These are phyloP conservation scores for Fusarium oxysporum DNA, from an alignment of 2,329 filamentous ascomycete species.

Conservation along the genomic window DNA sequence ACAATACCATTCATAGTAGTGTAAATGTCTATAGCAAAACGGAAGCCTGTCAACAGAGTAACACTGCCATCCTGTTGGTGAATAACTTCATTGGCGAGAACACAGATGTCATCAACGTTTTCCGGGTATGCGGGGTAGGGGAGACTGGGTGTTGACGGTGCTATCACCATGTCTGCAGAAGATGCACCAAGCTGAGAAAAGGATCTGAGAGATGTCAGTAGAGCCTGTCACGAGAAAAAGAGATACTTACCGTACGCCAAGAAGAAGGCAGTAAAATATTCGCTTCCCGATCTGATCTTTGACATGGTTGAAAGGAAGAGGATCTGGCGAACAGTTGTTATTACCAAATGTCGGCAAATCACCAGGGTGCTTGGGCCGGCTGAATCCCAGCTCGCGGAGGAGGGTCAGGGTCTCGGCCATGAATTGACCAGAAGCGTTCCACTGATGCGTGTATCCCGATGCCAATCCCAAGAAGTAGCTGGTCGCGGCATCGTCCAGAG, in stretches of 20 bases:
- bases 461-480: slow-evolving; percentile 80
- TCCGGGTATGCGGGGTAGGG: slow-evolving; percentile 83
- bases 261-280: slow-evolving; percentile 87
- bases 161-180: slow-evolving; percentile 78
- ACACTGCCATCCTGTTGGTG: slow-evolving; percentile 75
- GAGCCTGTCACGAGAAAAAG: slow-evolving; percentile 6
- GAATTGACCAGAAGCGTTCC: slow-evolving; percentile 75
- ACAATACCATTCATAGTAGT: slow-evolving; percentile 82
- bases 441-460: slow-evolving; percentile 75
- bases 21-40: slow-evolving; percentile 81
- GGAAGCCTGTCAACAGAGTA: slow-evolving; percentile 83
- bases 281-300: slow-evolving; percentile 79
- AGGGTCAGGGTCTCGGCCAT: slow-evolving; percentile 79
- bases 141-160: slow-evolving; percentile 79
- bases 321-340: slow-evolving; percentile 53
- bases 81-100: slow-evolving; percentile 77
- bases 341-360: slow-evolving; percentile 56
- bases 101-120: slow-evolving; percentile 86
- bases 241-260: slow-evolving; percentile 71
- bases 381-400: slow-evolving; percentile 74
- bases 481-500: slow-evolving; percentile 70
- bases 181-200: slow-evolving; percentile 81
- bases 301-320: slow-evolving; percentile 72
- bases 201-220: slow-evolving; percentile 62
- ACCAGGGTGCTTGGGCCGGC: slow-evolving; percentile 62